These are phyloP conservation scores for Globisporangium splendens DNA, from an alignment of 352 stramenopile species.

Conservation along the genomic window DNA sequence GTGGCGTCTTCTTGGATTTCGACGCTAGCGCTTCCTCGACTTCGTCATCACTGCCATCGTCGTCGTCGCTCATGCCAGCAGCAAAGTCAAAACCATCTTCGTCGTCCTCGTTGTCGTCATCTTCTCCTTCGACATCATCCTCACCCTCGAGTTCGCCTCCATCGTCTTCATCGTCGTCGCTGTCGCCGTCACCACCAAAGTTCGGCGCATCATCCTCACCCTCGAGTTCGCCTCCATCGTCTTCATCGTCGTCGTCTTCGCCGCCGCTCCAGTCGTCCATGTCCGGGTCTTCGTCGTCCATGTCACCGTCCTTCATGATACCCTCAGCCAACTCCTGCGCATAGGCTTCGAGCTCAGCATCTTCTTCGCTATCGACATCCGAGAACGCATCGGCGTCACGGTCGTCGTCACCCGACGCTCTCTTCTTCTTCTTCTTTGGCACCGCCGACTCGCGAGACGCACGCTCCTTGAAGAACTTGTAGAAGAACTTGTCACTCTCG, in stretches of 20 bases:
- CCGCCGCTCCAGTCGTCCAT: conserved; percentile 64
- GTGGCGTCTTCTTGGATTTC: conserved; percentile 51
- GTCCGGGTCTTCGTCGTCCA: conserved; percentile 77
- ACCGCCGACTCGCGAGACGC: conserved; percentile 40
- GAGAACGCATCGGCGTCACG: conserved; percentile 54
- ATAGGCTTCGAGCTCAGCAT: conserved; percentile 86
- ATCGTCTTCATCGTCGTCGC: conserved; percentile 20
- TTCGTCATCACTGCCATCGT: conserved; percentile 34
- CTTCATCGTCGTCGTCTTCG: conserved; percentile 39
- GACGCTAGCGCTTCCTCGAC: conserved; percentile 27
- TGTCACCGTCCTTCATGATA: conserved; percentile 82
- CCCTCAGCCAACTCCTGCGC: conserved; percentile 86
- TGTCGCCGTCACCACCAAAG: conserved; percentile 50
- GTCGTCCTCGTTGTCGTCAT: conserved; percentile 26
- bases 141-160: conserved; percentile 10
- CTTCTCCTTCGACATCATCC: conserved; percentile 17
- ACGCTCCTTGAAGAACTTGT: conserved; percentile 92
- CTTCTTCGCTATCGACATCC: conserved; percentile 58
- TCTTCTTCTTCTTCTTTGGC: conserved; percentile 36
- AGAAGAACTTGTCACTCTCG: conserved; percentile 89
- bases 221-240: conserved; percentile 27
- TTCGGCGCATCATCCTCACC: conserved; percentile 10
- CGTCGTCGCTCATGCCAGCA: conserved; percentile 19
- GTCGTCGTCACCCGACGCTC: conserved; percentile 28
- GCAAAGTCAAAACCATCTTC: conserved; percentile 28